These are phyloP conservation scores for Globisporangium heterothallicum DNA, from an alignment of 352 stramenopile genomes.

Conservation along the genomic window DNA sequence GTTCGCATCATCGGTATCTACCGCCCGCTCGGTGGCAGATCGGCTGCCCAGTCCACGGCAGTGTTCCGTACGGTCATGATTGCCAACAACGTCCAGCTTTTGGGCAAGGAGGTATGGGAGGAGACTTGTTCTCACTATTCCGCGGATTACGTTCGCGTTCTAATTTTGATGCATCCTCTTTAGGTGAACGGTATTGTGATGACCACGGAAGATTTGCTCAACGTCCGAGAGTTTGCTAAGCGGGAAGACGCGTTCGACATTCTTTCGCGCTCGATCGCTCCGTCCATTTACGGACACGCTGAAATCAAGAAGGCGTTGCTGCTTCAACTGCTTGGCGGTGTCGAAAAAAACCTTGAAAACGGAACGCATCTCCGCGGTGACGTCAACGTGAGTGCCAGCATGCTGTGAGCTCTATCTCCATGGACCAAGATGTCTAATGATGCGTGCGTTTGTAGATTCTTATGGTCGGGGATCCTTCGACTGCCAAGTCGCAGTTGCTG, in stretches of 20 bases:
- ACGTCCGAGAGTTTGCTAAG: slow-evolving; percentile 92
- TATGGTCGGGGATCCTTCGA: slow-evolving; percentile 98
- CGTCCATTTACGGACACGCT: slow-evolving; percentile 97
- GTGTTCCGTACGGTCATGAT: slow-evolving; percentile 96
- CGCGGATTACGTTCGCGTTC: not conserved
- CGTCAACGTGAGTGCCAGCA: slow-evolving; percentile 89
- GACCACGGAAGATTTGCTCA: slow-evolving; percentile 86
- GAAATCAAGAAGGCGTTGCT: slow-evolving; percentile 96
- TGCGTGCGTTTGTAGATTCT: slow-evolving; percentile 49
- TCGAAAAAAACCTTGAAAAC: slow-evolving; percentile 97
- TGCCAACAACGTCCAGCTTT: slow-evolving; percentile 94
- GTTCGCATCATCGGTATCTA: slow-evolving; percentile 95
- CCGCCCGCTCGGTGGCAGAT: slow-evolving; percentile 83
- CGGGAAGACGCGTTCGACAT: slow-evolving; percentile 89
- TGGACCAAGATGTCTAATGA: slow-evolving; percentile 24
- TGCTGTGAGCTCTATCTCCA: slow-evolving; percentile 40
- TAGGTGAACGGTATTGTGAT: slow-evolving; percentile 90
- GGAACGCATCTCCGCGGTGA: slow-evolving; percentile 99
- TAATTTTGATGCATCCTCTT: not conserved
- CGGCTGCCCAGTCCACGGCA: slow-evolving; percentile 71
- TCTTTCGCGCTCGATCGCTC: slow-evolving; percentile 92
- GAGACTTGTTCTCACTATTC: not conserved
- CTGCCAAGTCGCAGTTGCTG: slow-evolving; percentile 98
- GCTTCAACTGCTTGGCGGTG: slow-evolving; percentile 84
- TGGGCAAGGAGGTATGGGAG: slow-evolving; percentile 86